Evolutionary conservation across 2,329 filamentous ascomycete genomes (phyloP), one percentile per base, ranked within the genome.

Genomic region (Leptographium radiaticola): DNA sequence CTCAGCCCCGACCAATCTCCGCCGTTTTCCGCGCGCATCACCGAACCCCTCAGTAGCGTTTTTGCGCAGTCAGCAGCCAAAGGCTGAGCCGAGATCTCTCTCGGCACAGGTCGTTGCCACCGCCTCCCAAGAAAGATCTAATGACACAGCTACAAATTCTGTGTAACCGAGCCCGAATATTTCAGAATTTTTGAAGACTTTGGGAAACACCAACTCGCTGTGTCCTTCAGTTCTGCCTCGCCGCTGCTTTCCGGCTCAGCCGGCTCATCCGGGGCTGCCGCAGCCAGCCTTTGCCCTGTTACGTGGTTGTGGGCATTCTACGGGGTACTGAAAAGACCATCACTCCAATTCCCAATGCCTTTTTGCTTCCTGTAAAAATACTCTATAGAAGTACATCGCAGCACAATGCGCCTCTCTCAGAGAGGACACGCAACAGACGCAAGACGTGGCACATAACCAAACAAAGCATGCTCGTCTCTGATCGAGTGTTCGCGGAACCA

Each of bases 1-100:
- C 18, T 8, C 52, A 51, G 43, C 42, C 39, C 56, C 56, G 53
- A 57, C 48, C 56, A 56, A 59, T 56, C 58, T 59, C 58, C 56
- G 57, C 56, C 58, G 55, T 53, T 54, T 45, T 57, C 58, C 56
- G 58, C 52, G 51, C 52, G 47, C 56, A 44, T 11, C 50, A 46
- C 13, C 39, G n/a, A 53, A 34, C 40, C 39, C 44, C 31, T 36
- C 31, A 20, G 16, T 38, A n/a, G 33, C 38, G 12, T 5, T 18
- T 30, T 11, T 31, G 20, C 4, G 13, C 11, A 30, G 25, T 25
- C 25, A 25, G 25, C 25, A 25, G 25, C 25, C n/a, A n/a, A 25
- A 25, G 25, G 25, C 25, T 25, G 25, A 25, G 25, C 25, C 25
- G 25, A 25, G 25, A 25, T 25, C 25, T 25, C 5, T 25, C 25